Base-by-base conservation (phyloP, 2,329 filamentous ascomycete species). In the Xylaria sp. region DNA sequence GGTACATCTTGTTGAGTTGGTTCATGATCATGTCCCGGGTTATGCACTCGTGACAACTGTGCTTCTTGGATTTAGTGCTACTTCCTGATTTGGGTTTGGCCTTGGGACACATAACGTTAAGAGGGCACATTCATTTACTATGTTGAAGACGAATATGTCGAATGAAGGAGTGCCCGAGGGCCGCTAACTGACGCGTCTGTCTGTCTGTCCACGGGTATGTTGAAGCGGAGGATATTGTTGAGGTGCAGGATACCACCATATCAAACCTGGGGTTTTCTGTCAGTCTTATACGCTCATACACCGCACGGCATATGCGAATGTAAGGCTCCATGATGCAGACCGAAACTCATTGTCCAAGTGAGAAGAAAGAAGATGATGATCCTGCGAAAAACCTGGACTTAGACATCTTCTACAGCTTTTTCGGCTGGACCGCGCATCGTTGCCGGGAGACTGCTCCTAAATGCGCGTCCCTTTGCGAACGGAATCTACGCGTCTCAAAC, bases 391-490 rank as follows among this genome's bases (percentile, higher is more conserved):
- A 2, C 10, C 18, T 42, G 1, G 5, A 44, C 55, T 25, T 13
- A 66, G 44, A 69, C 66, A 71, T 8, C 3, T 57, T 55, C 66
- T 62, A 55, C 66, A 60, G 63, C 69, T n/a, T 51, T 66, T 71
- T 66, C 40, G 25, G 60, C 35, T 53, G n/a, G 40, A 10, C 35
- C 23, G 55, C 32, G 40, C 42, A 42, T n/a, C 25, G 47, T 21
- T 37, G 47, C 51, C 25, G 18, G 35, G 18, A 50, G 32, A 54
- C 44, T 9, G 16, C 37, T 68, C 58, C 65, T 40, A 68, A 2
- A 1, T 9, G 29, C 9, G 16, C 44, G 32, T 29, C 13, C 13
- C 65, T 70, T 70, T 69, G 54, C 54, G 29, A 58, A n/a, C 6
- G 9, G 12, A 35, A 27, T 10, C 48, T 48, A 35, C 18, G 12